phyloP scores from a whole-genome alignment of 1,284 basidiomycete genomes.

The Cryptococcus neoformans region DNA sequence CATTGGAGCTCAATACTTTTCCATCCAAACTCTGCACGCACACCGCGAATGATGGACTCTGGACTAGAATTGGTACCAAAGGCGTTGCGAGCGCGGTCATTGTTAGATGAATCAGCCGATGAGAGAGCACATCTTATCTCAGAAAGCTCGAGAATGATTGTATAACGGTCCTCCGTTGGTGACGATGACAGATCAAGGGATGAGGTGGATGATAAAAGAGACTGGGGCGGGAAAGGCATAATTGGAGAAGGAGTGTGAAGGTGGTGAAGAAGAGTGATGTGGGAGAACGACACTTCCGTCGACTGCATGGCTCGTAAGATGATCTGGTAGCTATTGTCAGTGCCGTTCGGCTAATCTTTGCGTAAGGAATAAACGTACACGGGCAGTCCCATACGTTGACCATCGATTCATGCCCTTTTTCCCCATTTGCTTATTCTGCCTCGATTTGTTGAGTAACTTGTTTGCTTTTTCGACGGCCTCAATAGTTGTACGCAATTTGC shows the following conservation, averaged over 20 bases:
- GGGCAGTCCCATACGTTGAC: constrained; percentile 8
- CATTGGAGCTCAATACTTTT: constrained; percentile 30
- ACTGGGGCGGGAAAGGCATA: constrained; percentile 1
- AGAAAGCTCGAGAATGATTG: constrained; percentile 30
- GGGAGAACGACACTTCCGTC: constrained; percentile 22
- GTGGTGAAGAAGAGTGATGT: constrained; percentile 24
- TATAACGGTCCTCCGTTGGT: constrained; percentile 15
- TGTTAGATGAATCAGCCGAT: constrained; percentile 37
- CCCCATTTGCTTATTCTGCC: neutral
- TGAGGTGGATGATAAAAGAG: constrained; percentile 12
- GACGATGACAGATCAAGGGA: constrained; percentile 3
- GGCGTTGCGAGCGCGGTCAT: constrained; percentile 35
- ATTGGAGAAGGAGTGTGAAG: constrained; percentile 10
- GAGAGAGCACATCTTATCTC: constrained; percentile 18
- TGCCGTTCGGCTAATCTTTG: neutral
- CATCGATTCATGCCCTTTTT: constrained; percentile 4
- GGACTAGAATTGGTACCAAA: constrained; percentile 33
- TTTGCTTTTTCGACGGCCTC: constrained; percentile 27
- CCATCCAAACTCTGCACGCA: constrained; percentile 30
- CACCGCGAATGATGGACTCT: constrained; percentile 31
- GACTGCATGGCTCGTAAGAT: constrained; percentile 35
- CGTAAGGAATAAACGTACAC: constrained; percentile 10
- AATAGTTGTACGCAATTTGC: constrained; percentile 20
- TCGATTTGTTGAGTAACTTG: constrained; percentile 6
- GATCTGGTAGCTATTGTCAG: constrained; percentile 22